Base-by-base conservation (phyloP, 768 basidiomycete species). In the Candolleomyces aberdarensis region DNA sequence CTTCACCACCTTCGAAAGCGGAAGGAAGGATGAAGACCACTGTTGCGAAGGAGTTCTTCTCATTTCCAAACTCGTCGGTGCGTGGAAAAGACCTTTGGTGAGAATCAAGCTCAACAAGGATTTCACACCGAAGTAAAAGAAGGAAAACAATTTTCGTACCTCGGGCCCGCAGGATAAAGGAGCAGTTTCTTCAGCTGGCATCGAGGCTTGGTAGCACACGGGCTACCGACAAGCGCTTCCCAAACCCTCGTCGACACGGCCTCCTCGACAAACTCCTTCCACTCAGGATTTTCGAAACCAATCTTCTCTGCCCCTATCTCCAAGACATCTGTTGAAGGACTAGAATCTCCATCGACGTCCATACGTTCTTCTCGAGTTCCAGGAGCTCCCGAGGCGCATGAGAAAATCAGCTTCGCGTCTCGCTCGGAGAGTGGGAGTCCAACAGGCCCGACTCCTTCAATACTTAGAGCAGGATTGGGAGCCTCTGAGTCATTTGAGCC, bases 1-100 rank as follows among this genome's bases (percentile, higher is more conserved):
- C 75, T 58, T 78, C 67, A 2, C 83, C 83, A 7, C 83, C 83
- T 1, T 71, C 71, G 63, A 78, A 82, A 8, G 54, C 63, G 0
- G 82, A 83, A 3, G 82, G 82, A 3, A 84, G 73, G 7, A 82
- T 64, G 36, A 84, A 67, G 54, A 83, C 70, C 26, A 82, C 67
- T 0, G 82, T 81, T 9, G 83, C 83, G 60, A 85, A 83, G 78
- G 81, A 81, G 1, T 78, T 80, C 31, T 73, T 59, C 1, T 71
- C 71, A 65, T 82, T 81, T 58, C 79, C 78, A 2, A 80, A 82
- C 57, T 80, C 82, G 54, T 49, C 26, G 26, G 26, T 26, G 26
- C 26, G 3, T 3, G 26, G 26, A 26, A 26, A 26, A 26, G 26
- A 46, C 41, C 8, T 11, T 31, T 41, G 1, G 40, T 47, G 20